Evolutionary conservation across 1,284 basidiomycete genomes (phyloP).

Genomic region (Microbotryomycetes sp.): DNA sequence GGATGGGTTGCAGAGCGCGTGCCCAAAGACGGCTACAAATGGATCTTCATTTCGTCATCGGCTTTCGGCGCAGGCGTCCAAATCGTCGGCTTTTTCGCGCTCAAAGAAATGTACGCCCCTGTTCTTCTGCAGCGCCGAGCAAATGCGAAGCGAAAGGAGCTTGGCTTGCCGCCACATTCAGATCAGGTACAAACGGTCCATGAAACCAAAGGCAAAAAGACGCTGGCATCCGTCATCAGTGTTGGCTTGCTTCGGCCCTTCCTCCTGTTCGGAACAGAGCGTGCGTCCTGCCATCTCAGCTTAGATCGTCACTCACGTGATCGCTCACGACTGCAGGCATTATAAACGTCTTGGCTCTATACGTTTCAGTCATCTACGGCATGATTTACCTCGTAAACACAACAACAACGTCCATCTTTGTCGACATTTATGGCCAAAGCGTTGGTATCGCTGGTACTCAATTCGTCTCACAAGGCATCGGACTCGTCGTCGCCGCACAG

Average conservation of each 20-base stretch:
- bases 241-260: slow-evolving; percentile 48
- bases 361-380: slow-evolving; percentile 50
- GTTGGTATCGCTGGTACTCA: slow-evolving; percentile 53
- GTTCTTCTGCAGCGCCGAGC: slow-evolving; percentile 37
- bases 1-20: slow-evolving; percentile 51
- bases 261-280: slow-evolving; percentile 46
- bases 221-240: slow-evolving; percentile 36
- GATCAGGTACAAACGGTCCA: slow-evolving; percentile 35
- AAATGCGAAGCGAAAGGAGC: slow-evolving; percentile 46
- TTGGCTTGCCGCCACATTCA: slow-evolving; percentile 10
- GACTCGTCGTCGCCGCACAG: slow-evolving; percentile 45
- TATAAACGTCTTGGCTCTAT: slow-evolving; percentile 44
- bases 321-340: too few species aligned
- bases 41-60: slow-evolving; percentile 56
- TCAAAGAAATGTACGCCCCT: slow-evolving; percentile 40
- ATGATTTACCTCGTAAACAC: slow-evolving; percentile 57
- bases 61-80: slow-evolving; percentile 41
- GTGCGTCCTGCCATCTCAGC: not conserved
- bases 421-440: slow-evolving; percentile 45
- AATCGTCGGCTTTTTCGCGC: slow-evolving; percentile 46
- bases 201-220: slow-evolving; percentile 21
- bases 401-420: slow-evolving; percentile 55
- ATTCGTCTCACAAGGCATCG: slow-evolving; percentile 54
- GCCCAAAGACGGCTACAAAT: slow-evolving; percentile 41
- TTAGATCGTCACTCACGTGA: too few species aligned